Evolutionary conservation across 2,329 filamentous ascomycete species (phyloP).

Genomic region (Aspergillus uvarum): DNA sequence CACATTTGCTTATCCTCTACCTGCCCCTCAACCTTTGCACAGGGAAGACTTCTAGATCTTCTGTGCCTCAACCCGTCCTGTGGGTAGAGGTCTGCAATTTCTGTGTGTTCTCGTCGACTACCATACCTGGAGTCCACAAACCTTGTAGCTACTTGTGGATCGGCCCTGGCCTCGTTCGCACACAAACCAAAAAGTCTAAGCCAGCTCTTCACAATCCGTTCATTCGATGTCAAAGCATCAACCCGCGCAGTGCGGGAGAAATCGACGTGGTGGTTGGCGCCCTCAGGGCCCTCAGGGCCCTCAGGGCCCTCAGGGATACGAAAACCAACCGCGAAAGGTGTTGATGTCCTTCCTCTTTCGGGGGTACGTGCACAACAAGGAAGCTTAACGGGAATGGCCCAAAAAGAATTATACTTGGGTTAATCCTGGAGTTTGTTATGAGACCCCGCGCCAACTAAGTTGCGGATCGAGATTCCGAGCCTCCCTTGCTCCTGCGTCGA

Average conservation of each 20-base stretch:
- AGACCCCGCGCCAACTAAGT: conserved; percentile 10
- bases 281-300: neutral
- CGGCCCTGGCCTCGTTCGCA: neutral
- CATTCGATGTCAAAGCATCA: neutral
- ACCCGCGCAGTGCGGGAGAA: neutral
- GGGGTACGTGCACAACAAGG: neutral
- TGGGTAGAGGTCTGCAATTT: neutral
- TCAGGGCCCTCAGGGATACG: neutral
- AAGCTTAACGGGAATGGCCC: neutral
- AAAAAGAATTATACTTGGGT: neutral
- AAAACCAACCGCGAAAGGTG: neutral
- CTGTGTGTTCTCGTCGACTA: neutral
- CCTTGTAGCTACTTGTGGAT: neutral
- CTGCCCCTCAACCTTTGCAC: neutral
- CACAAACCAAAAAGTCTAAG: neutral
- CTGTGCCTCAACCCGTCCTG: neutral
- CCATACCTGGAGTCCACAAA: neutral
- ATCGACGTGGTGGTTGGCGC: neutral
- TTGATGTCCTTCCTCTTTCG: conserved; percentile 1
- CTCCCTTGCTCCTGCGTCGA: conserved; percentile 34
- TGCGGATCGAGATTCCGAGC: conserved; percentile 20
- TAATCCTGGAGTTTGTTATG: neutral
- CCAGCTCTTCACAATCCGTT: neutral
- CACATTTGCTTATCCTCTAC: neutral
- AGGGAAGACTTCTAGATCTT: neutral